Percentiles rank a stretch among this genome's conserved stretches.
phyloP scores from a whole-genome alignment of 1,284 basidiomycete genomes.

The Leccinum huronense region DNA sequence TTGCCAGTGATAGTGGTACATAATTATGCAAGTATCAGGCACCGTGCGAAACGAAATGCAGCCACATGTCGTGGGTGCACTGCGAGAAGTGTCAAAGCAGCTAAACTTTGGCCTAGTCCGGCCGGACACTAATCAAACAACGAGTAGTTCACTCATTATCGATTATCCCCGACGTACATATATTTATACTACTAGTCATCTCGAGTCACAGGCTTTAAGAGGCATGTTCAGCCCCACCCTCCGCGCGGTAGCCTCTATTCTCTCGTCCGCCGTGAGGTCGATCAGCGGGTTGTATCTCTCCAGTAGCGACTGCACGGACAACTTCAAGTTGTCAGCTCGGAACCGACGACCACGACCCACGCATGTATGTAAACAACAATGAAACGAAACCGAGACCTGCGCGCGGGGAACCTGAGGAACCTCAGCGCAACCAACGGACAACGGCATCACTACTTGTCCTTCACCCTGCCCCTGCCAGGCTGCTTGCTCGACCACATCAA shows the following conservation, averaged over 20 bases:
- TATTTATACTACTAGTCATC: constrained; percentile 9
- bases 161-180: neutral
- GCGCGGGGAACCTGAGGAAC: too few relatives aligned
- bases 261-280: constrained; percentile 76
- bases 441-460: constrained; percentile 21
- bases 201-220: constrained; percentile 29
- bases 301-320: constrained; percentile 54
- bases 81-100: too few relatives aligned
- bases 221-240: constrained; percentile 82
- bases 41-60: too few relatives aligned
- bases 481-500: constrained; percentile 19
- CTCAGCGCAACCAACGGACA: neutral
- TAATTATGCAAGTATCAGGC: too few relatives aligned
- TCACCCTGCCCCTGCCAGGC: constrained; percentile 19
- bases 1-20: too few relatives aligned
- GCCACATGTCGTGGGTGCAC: too few relatives aligned
- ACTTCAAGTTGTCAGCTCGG: constrained; percentile 8
- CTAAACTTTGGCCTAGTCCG: too few relatives aligned
- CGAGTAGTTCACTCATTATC: too few relatives aligned
- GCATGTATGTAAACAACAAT: too few relatives aligned
- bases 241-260: constrained; percentile 79
- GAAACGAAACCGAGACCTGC: too few relatives aligned
- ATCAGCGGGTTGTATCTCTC: constrained; percentile 85
- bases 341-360: constrained; percentile 1
- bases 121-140: too few relatives aligned